phyloP scores from a whole-genome alignment of 441 rosid genomes.

The Euphorbia corollata region DNA sequence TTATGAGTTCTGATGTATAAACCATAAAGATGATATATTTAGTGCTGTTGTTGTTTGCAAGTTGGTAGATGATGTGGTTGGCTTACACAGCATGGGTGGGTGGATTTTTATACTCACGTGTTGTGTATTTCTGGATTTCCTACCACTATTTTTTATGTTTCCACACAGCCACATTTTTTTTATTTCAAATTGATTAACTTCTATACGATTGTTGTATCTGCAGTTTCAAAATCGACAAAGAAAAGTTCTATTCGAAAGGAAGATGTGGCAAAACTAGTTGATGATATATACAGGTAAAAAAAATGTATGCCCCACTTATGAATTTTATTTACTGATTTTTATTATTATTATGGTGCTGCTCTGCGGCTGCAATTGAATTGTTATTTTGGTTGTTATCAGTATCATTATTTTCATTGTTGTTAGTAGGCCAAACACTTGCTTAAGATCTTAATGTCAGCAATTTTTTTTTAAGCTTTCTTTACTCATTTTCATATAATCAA shows the following conservation, averaged over 20 bases:
- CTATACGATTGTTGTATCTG: conserved; percentile 15
- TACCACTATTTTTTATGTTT: neutral
- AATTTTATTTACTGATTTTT: neutral
- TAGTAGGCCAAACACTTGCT: neutral
- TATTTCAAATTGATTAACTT: conserved; percentile 8
- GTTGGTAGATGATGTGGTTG: neutral
- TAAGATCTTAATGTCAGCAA: neutral
- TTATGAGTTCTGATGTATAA: neutral
- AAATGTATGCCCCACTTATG: conserved; percentile 4
- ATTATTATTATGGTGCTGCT: neutral
- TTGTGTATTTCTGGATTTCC: neutral
- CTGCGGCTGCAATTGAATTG: neutral
- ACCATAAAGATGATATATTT: neutral
- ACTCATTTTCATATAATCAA: neutral
- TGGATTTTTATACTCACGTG: neutral
- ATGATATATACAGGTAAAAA: conserved; percentile 78
- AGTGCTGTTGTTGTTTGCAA: neutral
- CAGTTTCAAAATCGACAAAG: conserved; percentile 70
- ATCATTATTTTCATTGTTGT: neutral
- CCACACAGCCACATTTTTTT: neutral
- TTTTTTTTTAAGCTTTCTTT: neutral
- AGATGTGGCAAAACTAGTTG: conserved; percentile 80
- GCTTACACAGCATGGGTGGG: neutral
- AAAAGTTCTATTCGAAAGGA: conserved; percentile 63
- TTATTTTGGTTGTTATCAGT: neutral